Evolutionary conservation across 1,284 basidiomycete species (phyloP), one percentile per base, ranked within the genome.

Genomic region (Nidula niveotomentosa): DNA sequence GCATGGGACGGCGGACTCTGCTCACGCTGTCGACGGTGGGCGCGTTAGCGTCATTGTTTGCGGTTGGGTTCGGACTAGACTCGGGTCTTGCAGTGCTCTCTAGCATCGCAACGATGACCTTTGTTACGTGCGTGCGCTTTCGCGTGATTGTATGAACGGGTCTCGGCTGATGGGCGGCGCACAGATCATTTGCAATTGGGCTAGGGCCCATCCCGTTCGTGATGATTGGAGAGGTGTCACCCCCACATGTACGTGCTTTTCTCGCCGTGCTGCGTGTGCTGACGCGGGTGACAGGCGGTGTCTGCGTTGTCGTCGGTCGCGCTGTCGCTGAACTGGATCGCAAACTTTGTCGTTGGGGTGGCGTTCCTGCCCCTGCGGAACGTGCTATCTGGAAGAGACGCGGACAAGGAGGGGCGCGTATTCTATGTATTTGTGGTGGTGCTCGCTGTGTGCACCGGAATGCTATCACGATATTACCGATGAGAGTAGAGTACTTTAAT

Each of bases 121-220:
- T 97, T 67, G 88, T 97, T 36, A 93, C 88, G 87, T 91, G 66
- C 48, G 84, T 53, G 8, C 10, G 8, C 23, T 44, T 5, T 6
- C 13, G 3, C 23, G 23, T 23, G 23, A 23, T 23, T 23, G 23
- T 23, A n/a, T n/a, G n/a, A n/a, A n/a, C n/a, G 23, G 23, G 23
- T 3, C 23, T 23, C 23, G 23, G 23, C 23, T 23, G 23, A 23
- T 23, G 23, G 23, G 3, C 23, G 23, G 23, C 23, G 49, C 39
- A 34, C 56, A 92, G 91, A 67, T 90, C 90, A 0, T 98, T 96
- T 68, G 90, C 93, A 0, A 75, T 92, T 39, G 95, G 95, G 1
- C 78, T 97, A n/a, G 95, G 95, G 0, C 94, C 95, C 0, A 76
- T 97, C 36, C 95, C 95, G 0, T 97, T 95, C 67, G 86, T 98